phyloP scores from a whole-genome alignment of 768 basidiomycete species.

The Cubamyces sp. region DNA sequence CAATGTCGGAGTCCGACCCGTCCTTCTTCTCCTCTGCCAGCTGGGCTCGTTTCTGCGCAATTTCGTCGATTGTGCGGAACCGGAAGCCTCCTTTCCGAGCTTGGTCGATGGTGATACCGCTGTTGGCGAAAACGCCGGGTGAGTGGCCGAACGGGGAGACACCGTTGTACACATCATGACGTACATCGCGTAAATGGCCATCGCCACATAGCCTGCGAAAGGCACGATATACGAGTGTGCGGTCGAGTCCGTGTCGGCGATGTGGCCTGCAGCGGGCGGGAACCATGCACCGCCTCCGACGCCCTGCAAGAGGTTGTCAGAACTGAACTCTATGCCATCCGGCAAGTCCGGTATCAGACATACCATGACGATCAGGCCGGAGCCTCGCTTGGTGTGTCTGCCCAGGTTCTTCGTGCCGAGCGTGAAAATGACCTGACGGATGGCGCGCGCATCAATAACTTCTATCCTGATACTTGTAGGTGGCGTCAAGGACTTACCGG shows the following conservation, averaged over 20 bases:
- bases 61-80: slow-evolving; percentile 51
- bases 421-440: slow-evolving; percentile 58
- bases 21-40: slow-evolving; percentile 9
- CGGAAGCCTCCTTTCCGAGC: slow-evolving; percentile 52
- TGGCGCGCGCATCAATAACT: neutral
- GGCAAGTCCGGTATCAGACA: slow-evolving; percentile 9
- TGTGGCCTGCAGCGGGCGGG: slow-evolving; percentile 59
- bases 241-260: slow-evolving; percentile 53
- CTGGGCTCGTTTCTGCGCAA: slow-evolving; percentile 32
- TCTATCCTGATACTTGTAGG: neutral
- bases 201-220: slow-evolving; percentile 58
- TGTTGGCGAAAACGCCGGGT: slow-evolving; percentile 31
- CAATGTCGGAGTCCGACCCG: slow-evolving; percentile 20
- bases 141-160: slow-evolving; percentile 2
- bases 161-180: slow-evolving; percentile 28
- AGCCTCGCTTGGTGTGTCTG: slow-evolving; percentile 60
- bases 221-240: slow-evolving; percentile 64
- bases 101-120: slow-evolving; percentile 59
- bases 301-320: slow-evolving; percentile 39
- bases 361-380: slow-evolving; percentile 67
- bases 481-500: slow-evolving; percentile 44
- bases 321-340: neutral
- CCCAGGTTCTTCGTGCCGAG: slow-evolving; percentile 68
- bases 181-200: slow-evolving; percentile 61
- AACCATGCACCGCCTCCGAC: slow-evolving; percentile 74